phyloP scores from a whole-genome alignment of 306 rosid genomes.

The Vigna trinervia region DNA sequence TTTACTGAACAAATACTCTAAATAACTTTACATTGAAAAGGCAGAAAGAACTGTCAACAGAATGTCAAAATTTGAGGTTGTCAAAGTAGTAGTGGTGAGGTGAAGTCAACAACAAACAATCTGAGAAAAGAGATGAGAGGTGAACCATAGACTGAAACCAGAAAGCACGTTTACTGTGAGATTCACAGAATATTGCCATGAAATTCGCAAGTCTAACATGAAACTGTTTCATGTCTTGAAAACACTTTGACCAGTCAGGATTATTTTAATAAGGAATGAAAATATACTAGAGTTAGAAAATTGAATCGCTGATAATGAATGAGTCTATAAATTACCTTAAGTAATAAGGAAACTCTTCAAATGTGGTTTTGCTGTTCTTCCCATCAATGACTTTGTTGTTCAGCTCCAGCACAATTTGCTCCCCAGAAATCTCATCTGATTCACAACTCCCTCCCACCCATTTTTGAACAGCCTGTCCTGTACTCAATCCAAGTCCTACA shows the following conservation, averaged over 20 bases:
- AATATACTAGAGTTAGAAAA: not conserved
- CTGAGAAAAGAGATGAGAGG: not conserved
- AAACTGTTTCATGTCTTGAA: not conserved
- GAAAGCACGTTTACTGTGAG: not conserved
- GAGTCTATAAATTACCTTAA: conserved; percentile 61
- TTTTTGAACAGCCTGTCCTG: conserved; percentile 60
- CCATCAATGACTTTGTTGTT: conserved; percentile 65
- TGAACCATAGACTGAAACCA: not conserved
- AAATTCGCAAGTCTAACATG: conserved; percentile 41
- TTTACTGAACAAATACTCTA: conserved; percentile 22
- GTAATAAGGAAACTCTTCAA: conserved; percentile 82
- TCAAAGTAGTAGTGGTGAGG: conserved; percentile 4
- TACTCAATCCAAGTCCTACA: conserved; percentile 84
- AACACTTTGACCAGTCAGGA: not conserved
- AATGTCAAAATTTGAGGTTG: conserved; percentile 9
- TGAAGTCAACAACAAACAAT: conserved; percentile 33
- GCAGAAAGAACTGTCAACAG: not conserved
- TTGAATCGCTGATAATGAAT: not conserved
- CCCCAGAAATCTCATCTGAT: conserved; percentile 67
- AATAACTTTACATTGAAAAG: conserved; percentile 36
- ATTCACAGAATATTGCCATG: conserved; percentile 30
- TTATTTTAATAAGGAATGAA: not conserved
- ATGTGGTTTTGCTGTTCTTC: conserved; percentile 60
- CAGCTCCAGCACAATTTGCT: conserved; percentile 77
- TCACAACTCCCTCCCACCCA: conserved; percentile 76